Evolutionary conservation across 345 rosid species (phyloP).

Genomic region (Gossypium anomalum): DNA sequence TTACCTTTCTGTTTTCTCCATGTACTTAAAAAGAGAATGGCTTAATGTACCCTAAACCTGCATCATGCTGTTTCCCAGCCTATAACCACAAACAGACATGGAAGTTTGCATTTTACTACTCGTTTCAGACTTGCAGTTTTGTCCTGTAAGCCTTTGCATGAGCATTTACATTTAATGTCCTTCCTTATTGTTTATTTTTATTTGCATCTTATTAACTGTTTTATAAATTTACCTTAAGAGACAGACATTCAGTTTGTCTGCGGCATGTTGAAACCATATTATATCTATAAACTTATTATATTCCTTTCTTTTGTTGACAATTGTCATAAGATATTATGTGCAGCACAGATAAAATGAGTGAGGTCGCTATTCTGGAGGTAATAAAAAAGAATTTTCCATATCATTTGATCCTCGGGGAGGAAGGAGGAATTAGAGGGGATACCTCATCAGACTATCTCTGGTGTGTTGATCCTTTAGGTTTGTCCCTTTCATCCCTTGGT

Average conservation of each 20-base stretch:
- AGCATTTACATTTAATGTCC: background rate
- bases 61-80: background rate
- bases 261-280: background rate
- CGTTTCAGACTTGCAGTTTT: background rate
- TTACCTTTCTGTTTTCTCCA: background rate
- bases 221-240: background rate
- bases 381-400: constrained; percentile 66
- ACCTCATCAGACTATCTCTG: constrained; percentile 82
- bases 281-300: background rate
- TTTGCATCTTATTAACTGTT: background rate
- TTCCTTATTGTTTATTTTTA: background rate
- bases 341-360: constrained; percentile 90
- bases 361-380: constrained; percentile 79
- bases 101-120: background rate
- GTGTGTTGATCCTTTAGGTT: constrained; percentile 98
- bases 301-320: constrained; percentile 14
- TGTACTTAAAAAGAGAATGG: background rate
- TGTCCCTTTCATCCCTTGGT: constrained; percentile 19
- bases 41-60: background rate
- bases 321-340: constrained; percentile 28
- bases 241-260: background rate
- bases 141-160: background rate
- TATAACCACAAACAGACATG: background rate
- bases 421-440: constrained; percentile 86
- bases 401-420: constrained; percentile 94